These are phyloP conservation scores for Pyricularia pennisetigena DNA, from an alignment of 2,329 filamentous ascomycete genomes.

Conservation along the genomic window DNA sequence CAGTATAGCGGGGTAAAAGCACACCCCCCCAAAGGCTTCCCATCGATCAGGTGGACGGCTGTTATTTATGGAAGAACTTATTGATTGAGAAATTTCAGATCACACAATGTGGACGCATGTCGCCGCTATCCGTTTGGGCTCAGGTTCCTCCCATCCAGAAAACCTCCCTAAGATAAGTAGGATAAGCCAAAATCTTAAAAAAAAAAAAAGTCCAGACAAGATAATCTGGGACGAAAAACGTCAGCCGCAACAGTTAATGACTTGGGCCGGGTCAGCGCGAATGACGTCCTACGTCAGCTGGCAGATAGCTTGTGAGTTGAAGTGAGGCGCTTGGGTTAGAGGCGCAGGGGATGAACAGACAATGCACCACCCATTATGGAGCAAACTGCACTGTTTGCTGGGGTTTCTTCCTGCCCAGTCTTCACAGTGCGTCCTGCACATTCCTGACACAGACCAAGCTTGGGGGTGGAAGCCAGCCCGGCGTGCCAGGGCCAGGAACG, in stretches of 20 bases:
- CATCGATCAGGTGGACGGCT: neutral
- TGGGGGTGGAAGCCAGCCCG: neutral
- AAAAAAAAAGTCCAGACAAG: neutral
- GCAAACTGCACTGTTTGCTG: neutral
- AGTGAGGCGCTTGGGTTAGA: conserved; percentile 1
- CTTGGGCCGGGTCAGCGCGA: neutral
- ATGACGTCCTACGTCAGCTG: conserved; percentile 1
- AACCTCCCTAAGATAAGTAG: neutral
- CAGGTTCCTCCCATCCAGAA: neutral
- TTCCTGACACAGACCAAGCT: neutral
- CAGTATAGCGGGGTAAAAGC: neutral
- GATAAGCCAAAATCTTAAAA: neutral
- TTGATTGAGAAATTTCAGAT: neutral
- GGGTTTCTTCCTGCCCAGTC: neutral
- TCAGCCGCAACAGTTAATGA: neutral
- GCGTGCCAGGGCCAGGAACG: neutral
- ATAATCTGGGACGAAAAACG: neutral
- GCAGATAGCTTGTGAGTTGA: neutral
- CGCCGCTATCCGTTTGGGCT: neutral
- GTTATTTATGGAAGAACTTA: neutral
- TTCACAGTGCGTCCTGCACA: neutral
- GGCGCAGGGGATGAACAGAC: neutral
- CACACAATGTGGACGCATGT: neutral
- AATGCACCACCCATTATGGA: neutral
- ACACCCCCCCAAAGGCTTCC: neutral